Percentiles rank a stretch among this genome's conserved stretches.
These are phyloP conservation scores for Elaeis guineensis DNA, from an alignment of 176 grass and related monocot species.

Conservation along the genomic window DNA sequence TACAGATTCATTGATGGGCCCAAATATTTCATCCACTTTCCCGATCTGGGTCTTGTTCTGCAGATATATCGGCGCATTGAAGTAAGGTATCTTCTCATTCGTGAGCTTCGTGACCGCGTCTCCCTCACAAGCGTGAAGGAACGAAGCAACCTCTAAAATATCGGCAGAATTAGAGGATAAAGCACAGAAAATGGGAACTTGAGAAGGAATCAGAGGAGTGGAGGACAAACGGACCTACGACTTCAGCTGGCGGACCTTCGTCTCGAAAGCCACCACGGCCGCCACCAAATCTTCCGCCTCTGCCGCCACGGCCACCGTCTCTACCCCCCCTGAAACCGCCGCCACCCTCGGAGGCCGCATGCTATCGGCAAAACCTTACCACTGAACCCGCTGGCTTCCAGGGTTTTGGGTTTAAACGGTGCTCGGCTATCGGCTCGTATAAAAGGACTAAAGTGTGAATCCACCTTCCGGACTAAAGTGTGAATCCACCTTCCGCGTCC, in stretches of 20 bases:
- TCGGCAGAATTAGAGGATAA: too few relatives aligned
- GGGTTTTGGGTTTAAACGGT: too few relatives aligned
- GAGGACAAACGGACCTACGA: conserved; percentile 42
- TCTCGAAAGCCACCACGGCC: conserved; percentile 67
- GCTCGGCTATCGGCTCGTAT: too few relatives aligned
- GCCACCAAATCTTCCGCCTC: conserved; percentile 18
- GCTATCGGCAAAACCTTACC: neutral
- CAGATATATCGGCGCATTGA: conserved; percentile 87
- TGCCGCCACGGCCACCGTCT: conserved; percentile 24
- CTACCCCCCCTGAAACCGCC: conserved; percentile 39
- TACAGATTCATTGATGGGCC: conserved; percentile 96
- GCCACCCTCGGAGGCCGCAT: conserved; percentile 91
- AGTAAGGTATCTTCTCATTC: conserved; percentile 97
- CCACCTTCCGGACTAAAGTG: too few relatives aligned
- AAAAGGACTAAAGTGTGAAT: too few relatives aligned
- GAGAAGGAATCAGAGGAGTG: neutral
- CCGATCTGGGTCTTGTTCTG: conserved; percentile 94
- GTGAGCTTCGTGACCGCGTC: conserved; percentile 90
- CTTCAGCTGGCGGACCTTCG: conserved; percentile 82
- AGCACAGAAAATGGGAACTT: neutral
- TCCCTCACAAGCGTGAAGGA: conserved; percentile 82
- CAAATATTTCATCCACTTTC: conserved; percentile 97
- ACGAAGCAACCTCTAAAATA: conserved; percentile 63
- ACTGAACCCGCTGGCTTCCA: too few relatives aligned
- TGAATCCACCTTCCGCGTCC: too few relatives aligned